These are phyloP conservation scores for Vararia minispora DNA, from an alignment of 768 basidiomycete genomes.

Conservation along the genomic window DNA sequence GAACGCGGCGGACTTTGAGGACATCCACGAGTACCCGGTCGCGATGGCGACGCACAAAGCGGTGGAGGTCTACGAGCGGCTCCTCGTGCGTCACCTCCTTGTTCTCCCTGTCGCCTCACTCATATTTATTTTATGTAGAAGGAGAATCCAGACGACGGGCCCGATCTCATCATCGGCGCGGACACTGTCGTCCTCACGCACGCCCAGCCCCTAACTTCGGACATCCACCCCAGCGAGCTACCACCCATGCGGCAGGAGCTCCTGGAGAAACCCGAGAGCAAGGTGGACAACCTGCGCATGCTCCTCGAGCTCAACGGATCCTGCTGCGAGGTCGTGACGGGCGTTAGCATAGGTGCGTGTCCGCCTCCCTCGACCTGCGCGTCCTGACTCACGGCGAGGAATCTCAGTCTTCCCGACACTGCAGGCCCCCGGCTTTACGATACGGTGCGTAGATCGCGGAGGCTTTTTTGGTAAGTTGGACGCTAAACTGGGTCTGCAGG, in stretches of 20 bases:
- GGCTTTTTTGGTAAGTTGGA: too few species aligned
- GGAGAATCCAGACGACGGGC: constrained; percentile 52
- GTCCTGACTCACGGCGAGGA: not conserved
- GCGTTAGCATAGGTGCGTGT: constrained; percentile 64
- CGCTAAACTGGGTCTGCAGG: constrained; percentile 27
- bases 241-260: constrained; percentile 54
- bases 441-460: constrained; percentile 45
- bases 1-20: constrained; percentile 50
- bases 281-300: constrained; percentile 80
- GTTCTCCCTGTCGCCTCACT: not conserved
- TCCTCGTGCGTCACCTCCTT: constrained; percentile 39
- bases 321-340: constrained; percentile 88
- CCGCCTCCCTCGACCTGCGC: not conserved
- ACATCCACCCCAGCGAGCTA: constrained; percentile 41
- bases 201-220: constrained; percentile 47
- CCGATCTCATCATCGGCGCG: constrained; percentile 78
- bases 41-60: constrained; percentile 73
- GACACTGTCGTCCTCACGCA: constrained; percentile 94
- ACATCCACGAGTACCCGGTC: constrained; percentile 64
- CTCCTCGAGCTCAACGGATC: constrained; percentile 78
- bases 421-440: constrained; percentile 63
- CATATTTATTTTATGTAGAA: constrained; percentile 19
- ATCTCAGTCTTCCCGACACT: constrained; percentile 60
- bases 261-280: constrained; percentile 77
- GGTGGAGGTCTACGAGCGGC: constrained; percentile 76